Evolutionary conservation across 106 monocot genomes (phyloP).

Genomic region (Amphibolis antarctica): DNA sequence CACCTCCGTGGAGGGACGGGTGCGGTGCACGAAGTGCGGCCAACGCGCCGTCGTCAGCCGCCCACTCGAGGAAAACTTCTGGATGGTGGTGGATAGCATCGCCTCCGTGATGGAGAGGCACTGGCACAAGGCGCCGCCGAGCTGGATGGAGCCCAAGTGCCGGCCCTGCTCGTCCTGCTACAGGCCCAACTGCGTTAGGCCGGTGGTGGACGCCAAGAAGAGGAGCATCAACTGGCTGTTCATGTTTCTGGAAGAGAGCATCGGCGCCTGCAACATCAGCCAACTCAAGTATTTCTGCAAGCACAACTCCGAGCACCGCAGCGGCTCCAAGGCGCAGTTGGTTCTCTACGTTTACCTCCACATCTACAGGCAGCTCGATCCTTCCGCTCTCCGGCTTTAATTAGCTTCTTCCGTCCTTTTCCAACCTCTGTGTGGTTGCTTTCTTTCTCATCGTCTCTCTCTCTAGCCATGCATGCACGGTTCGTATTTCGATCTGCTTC

Average conservation of each 20-base stretch:
- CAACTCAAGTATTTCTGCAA: slow-evolving; percentile 41
- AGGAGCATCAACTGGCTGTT: slow-evolving; percentile 41
- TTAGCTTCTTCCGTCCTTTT: too few species aligned
- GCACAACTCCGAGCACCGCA: slow-evolving; percentile 21
- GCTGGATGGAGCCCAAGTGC: slow-evolving; percentile 17
- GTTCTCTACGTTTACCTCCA: slow-evolving; percentile 18
- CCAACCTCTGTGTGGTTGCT: too few species aligned
- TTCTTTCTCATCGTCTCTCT: too few species aligned
- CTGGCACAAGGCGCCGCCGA: slow-evolving; percentile 11
- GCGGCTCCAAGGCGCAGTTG: slow-evolving; percentile 25
- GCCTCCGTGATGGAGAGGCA: not conserved
- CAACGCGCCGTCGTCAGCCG: not conserved
- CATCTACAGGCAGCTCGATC: slow-evolving; percentile 26
- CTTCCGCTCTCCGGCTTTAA: too few species aligned
- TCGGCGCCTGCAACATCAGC: slow-evolving; percentile 19
- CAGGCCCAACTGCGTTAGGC: slow-evolving; percentile 10
- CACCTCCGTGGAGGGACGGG: slow-evolving; percentile 7
- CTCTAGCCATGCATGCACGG: too few species aligned
- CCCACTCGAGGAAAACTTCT: slow-evolving; percentile 14
- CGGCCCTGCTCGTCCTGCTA: slow-evolving; percentile 15
- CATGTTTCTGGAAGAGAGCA: slow-evolving; percentile 24
- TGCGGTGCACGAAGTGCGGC: slow-evolving; percentile 25
- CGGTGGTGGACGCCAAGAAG: slow-evolving; percentile 15
- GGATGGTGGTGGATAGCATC: slow-evolving; percentile 9
- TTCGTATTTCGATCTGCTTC: too few species aligned